Evolutionary conservation across 1,284 basidiomycete species (phyloP), one percentile per base, ranked within the genome.

Genomic region (Xerocomus minutiporus): DNA sequence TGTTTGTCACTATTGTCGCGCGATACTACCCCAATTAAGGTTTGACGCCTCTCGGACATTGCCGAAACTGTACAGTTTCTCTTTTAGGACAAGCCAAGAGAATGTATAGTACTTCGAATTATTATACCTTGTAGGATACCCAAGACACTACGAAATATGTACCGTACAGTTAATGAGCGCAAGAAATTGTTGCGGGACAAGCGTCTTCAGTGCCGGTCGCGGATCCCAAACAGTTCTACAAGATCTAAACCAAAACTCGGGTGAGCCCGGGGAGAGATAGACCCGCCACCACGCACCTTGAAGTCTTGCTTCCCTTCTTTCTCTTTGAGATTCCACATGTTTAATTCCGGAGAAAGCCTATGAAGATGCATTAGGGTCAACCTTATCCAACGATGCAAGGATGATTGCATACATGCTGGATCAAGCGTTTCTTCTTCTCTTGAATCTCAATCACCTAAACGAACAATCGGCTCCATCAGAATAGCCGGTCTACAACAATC

Each of bases 301-400:
- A 46, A 90, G 67, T 53, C 87, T 76, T 6, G 88, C 85, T 66
- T 91, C 83, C 61, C 81, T 82, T 69, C 82, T 84, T 63, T 88
- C 80, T 38, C 84, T 78, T 55, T 78, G 80, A 0, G 83, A 88
- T 61, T 89, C 87, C 4, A 73, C 82, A 46, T 75, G 77, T 64
- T 84, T 87, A 59, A 82, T 87, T 0, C 88, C 88, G 44, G 88
- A 86, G 66, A 91, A 91, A 2, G 88, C 88, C 86, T 90, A 55
- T 39, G 3, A 49, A 46, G 53, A 40, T 44, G 47, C 48, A 45
- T 29, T 39, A 20, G 6, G 13, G 43, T 53, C n/a, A 59, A 13
- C 35, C n/a, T 36, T 20, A 12, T 47, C 8, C 31, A 25, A 45
- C 4, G 12, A 26, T 36, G 23, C 1, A 17, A 13, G 28, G 25